Base-by-base conservation (phyloP, 2,329 filamentous ascomycete species). In the Chaetomium globosum region DNA sequence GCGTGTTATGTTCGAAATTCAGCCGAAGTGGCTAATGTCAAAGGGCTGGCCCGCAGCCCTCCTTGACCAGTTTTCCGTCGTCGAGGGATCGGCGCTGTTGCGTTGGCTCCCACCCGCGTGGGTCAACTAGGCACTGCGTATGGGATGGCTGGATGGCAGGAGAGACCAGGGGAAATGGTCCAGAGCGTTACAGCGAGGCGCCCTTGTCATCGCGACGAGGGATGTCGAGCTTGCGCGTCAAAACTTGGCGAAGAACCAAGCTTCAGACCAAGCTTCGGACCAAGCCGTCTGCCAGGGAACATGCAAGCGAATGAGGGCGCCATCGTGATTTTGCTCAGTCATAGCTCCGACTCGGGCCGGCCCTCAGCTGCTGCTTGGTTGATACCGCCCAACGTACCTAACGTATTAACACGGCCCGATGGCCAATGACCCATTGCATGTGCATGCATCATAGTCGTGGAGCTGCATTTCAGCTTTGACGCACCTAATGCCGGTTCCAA, bases 1-100 rank as follows among this genome's bases (percentile, higher is more conserved):
- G 16, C 39, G 39, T 43, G 39, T n/a, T 43, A 16, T 16, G 39
- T n/a, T 7, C 13, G 55, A 36, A 39, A 71, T 71, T 72, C 68
- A 72, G 69, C 70, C 70, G 70, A 61, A 48, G 33, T 69, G 70
- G 70, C 67, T 71, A 71, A 71, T 70, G 48, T 56, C 43, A 12
- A 28, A 51, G 26, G 30, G 46, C 46, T 57, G 51, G 31, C 19
- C 23, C 23, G 31, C 23, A 31, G 2, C 21, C 31, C 26, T 26
- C 36, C 31, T 21, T 16, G 19, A 23, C 21, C n/a, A n/a, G n/a
- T 19, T 31, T 64, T 54, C 43, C 30, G 9, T 61, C 39, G 9
- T 63, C 19, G 43, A 43, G 19, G 57, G 61, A 61, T 65, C 60
- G 51, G 59, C 58, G 46, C 21, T 48, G 21, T 12, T 23, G 19